Conservation (phyloP, 495 filamentous ascomycete genomes). For the Talaromyces wortmannii region DNA sequence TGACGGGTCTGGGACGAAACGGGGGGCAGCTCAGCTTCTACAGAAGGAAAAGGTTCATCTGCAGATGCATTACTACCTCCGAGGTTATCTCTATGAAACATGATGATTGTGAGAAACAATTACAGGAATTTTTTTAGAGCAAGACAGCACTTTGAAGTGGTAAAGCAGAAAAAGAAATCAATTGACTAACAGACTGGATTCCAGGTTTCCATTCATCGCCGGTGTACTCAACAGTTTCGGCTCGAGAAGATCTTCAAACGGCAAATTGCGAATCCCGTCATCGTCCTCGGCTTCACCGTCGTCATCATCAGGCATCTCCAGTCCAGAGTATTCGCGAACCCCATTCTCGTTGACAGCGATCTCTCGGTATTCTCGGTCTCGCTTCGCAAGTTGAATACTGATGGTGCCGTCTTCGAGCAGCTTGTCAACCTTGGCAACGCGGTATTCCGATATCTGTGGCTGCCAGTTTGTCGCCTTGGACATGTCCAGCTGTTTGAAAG, state of each 20-base stretch:
- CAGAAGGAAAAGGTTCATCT: neutral
- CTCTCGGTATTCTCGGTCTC: conserved; percentile 51
- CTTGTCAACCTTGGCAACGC: conserved; percentile 58
- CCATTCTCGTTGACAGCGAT: conserved; percentile 47
- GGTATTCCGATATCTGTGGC: conserved; percentile 60
- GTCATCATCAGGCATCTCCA: conserved; percentile 58
- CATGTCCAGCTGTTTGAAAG: conserved; percentile 70
- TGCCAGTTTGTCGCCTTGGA: conserved; percentile 73
- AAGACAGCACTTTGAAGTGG: neutral
- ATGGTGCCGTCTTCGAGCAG: conserved; percentile 39
- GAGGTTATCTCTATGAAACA: neutral
- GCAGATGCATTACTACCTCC: conserved; percentile 1
- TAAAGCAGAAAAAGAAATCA: conserved; percentile 22
- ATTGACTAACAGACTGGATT: conserved; percentile 37
- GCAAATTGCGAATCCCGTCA: conserved; percentile 44
- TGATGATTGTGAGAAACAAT: neutral
- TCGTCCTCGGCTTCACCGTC: conserved; percentile 44
- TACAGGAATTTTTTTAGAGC: too few relatives aligned
- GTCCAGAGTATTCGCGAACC: conserved; percentile 53
- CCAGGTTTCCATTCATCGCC: conserved; percentile 10
- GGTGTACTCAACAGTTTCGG: conserved; percentile 40
- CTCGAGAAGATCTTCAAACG: conserved; percentile 52
- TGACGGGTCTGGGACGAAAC: conserved; percentile 9
- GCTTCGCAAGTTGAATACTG: conserved; percentile 58
- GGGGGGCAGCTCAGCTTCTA: conserved; percentile 8